Evolutionary conservation across 2,329 filamentous ascomycete genomes (phyloP), one percentile per base, ranked within the genome.

Genomic region (Monilinia polystroma): DNA sequence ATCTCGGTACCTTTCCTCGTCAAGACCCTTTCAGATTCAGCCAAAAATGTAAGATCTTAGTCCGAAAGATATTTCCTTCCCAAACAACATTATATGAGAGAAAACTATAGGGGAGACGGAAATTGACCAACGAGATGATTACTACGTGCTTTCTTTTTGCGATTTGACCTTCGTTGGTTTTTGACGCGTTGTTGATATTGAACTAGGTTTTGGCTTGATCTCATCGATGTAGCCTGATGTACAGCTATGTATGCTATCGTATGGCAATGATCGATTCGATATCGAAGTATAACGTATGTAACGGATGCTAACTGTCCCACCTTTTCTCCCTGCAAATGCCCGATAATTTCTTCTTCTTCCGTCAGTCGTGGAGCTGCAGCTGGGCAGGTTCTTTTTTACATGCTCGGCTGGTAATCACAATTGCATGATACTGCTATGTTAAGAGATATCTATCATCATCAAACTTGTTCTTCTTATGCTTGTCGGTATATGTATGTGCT

Each of bases 161-260:
- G 8, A 43, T 64, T 47, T 47, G 47, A 23, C 38, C 51, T 43
- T n/a, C 20, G 45, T 49, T 51, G 57, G 20, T n/a, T 38, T 57
- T 49, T 16, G 47, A 52, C 55, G 63, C 47, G 45, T 66, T 16
- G 12, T 32, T 52, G 55, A 52, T 43, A 26, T 53, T 45, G 54
- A 41, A 12, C 23, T 59, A 26, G 47, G 38, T 55, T 60, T 38
- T 35, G 35, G 35, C 52, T 47, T 58, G 47, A 57, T 38, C 51
- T 57, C 43, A 32, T 58, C 38, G 7, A 64, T 57, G 59, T 63
- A 63, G 59, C 53, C 62, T 57, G 45, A 47, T 64, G 63, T 64
- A 56, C 43, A 35, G 60, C 20, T 32, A 45, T 64, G 62, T 63
- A 63, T 60, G 58, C n/a, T 26, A 51, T 51, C 45, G 32, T 53